These are phyloP conservation scores for Fusarium incarnatum DNA, from an alignment of 2,329 filamentous ascomycete genomes.

Conservation along the genomic window DNA sequence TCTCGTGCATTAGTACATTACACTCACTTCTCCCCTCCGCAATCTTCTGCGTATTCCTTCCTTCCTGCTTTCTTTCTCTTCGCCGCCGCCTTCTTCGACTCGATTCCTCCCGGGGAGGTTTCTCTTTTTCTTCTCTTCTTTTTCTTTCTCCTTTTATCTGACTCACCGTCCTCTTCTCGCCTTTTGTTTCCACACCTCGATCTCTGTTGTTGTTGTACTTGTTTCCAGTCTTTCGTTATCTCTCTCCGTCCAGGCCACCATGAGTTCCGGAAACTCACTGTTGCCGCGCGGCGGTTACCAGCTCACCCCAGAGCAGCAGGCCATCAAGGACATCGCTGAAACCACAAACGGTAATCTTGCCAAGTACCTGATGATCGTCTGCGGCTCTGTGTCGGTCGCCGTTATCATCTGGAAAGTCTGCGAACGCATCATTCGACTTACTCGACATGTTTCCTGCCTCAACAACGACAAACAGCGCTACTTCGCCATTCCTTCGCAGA, in stretches of 20 bases:
- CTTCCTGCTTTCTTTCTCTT: constrained; percentile 20
- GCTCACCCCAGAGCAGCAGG: constrained; percentile 35
- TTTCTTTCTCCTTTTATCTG: neutral
- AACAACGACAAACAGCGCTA: constrained; percentile 84
- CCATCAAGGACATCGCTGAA: constrained; percentile 26
- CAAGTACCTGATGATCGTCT: constrained; percentile 71
- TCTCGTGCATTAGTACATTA: constrained; percentile 32
- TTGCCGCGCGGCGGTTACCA: constrained; percentile 25
- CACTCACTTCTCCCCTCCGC: constrained; percentile 22
- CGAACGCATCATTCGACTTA: constrained; percentile 71
- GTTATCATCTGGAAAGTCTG: constrained; percentile 76
- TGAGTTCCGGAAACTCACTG: constrained; percentile 44
- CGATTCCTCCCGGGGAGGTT: constrained; percentile 38
- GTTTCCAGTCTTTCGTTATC: constrained; percentile 1
- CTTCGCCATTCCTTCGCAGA: constrained; percentile 71
- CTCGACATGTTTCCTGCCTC: constrained; percentile 79
- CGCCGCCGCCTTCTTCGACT: constrained; percentile 12
- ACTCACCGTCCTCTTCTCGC: neutral
- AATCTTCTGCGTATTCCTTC: constrained; percentile 5
- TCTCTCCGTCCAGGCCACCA: constrained; percentile 16
- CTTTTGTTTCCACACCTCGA: constrained; percentile 10
- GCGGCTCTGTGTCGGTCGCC: constrained; percentile 70
- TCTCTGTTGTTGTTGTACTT: constrained; percentile 13
- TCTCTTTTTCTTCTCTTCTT: neutral
- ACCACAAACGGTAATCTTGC: constrained; percentile 63